These are phyloP conservation scores for Colletotrichum navitas DNA, from an alignment of 2,329 filamentous ascomycete genomes.

Conservation along the genomic window DNA sequence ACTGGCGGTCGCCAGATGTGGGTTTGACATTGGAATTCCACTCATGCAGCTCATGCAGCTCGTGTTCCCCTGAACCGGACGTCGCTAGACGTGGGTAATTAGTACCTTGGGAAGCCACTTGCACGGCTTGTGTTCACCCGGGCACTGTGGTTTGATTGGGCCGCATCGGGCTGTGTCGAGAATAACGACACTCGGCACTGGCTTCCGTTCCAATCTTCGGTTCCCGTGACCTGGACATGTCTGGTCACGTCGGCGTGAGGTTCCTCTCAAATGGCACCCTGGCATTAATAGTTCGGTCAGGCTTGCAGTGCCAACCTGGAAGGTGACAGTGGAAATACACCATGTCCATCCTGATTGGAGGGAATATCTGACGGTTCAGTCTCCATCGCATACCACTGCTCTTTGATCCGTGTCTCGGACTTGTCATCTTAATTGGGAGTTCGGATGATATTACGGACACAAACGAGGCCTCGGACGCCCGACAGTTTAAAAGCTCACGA, in stretches of 20 bases:
- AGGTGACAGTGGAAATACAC: slow-evolving; percentile 4
- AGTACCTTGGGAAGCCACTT: too few relatives aligned
- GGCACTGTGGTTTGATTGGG: not conserved
- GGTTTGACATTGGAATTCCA: not conserved
- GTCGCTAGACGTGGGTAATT: not conserved
- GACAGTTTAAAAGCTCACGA: not conserved
- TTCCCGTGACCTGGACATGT: not conserved
- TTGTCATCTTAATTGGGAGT: not conserved
- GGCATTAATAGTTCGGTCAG: not conserved
- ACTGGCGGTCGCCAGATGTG: not conserved
- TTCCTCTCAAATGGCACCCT: not conserved
- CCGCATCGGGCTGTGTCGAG: not conserved
- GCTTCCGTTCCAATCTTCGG: not conserved
- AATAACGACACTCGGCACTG: not conserved
- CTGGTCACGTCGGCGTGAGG: not conserved
- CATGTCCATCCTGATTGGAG: slow-evolving; percentile 18
- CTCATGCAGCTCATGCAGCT: not conserved
- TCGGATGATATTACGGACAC: not conserved
- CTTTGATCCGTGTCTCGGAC: not conserved
- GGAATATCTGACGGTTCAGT: not conserved
- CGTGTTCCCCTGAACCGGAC: too few relatives aligned
- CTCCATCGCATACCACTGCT: not conserved
- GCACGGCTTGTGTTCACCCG: not conserved
- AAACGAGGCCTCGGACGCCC: not conserved
- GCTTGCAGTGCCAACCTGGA: not conserved